Evolutionary conservation across 1,139 yeast species (phyloP), one percentile per base, ranked within the genome.

Genomic region (Suhomyces guaymorum): DNA sequence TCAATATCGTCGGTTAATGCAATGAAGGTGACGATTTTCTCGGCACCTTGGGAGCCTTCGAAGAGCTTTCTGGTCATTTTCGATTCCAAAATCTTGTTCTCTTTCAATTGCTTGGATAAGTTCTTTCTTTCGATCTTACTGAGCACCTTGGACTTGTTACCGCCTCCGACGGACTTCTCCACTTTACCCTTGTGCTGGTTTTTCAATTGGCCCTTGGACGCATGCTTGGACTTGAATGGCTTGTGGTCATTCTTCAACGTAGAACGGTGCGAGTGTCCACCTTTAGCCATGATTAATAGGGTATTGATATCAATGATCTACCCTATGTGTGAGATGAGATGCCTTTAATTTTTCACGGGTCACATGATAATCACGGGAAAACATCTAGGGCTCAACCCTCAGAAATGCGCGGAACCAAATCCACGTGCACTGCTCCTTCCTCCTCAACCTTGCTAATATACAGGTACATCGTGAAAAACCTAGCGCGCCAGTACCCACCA

Each of bases 141-240:
- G 35, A 75, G 59, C 32, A 61, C 70, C 54, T 68, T 74, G 41
- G 57, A 51, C 27, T 41, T 35, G 52, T 66, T 78, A 25, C 63
- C 54, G 2, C 63, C 59, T 11, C 52, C 41, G 4, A 48, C 37
- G 14, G 67, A 62, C 52, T 82, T 85, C 54, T 90, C 97, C 23
- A 92, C 88, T 59, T 88, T 89, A 43, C 97, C 97, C 59, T 90
- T 90, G 49, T 69, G 70, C 41, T 77, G 71, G 44, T 86, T 84
- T 57, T 88, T 90, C 52, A 89, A 59, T 35, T 89, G 80, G 38
- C 96, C 87, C 56, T 92, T 92, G n/a, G 95, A 78, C 14, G 96
- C 78, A 67, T 92, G 97, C 54, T 81, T 83, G 6, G 95, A 80
- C 57, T 92, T 92, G 73, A 88, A 92, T 8, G 92, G 75, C 64